Evolutionary conservation across 345 rosid genomes (phyloP).

Genomic region (Linum usitatissimum): DNA sequence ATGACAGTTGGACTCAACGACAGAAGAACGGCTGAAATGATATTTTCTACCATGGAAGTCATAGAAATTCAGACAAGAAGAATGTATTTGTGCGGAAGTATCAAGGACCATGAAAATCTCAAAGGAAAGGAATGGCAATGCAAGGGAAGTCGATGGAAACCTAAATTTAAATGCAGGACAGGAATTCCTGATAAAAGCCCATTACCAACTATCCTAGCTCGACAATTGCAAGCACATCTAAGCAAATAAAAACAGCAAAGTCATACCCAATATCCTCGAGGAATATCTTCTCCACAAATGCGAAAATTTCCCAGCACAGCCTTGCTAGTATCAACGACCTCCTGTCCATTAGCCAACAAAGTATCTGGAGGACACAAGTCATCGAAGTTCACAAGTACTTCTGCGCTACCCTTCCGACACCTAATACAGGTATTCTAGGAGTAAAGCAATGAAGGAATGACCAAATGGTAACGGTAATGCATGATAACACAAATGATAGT

Average conservation of each 20-base stretch:
- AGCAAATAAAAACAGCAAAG: not conserved
- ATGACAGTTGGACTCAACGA: not conserved
- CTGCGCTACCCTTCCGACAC: conserved; percentile 95
- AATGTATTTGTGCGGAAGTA: not conserved
- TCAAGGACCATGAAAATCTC: not conserved
- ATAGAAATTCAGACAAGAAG: not conserved
- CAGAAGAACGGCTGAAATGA: not conserved
- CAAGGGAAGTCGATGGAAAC: not conserved
- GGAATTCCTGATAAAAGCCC: not conserved
- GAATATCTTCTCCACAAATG: conserved; percentile 90
- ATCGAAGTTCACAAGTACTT: conserved; percentile 71
- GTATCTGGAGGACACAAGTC: conserved; percentile 50
- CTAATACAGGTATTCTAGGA: conserved; percentile 32
- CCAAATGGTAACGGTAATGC: conserved; percentile 10
- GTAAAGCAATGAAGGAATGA: conserved; percentile 23
- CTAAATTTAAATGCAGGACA: not conserved
- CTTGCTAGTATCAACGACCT: conserved; percentile 21
- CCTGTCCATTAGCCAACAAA: conserved; percentile 27
- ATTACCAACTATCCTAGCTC: not conserved
- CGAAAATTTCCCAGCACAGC: conserved; percentile 33
- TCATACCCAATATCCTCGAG: conserved; percentile 92
- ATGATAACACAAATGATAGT: conserved; percentile 3
- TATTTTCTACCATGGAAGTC: not conserved
- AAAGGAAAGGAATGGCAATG: not conserved
- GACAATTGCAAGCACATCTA: not conserved